Evolutionary conservation across 2,329 filamentous ascomycete genomes (phyloP).

Genomic region (Hypocreales sp.): DNA sequence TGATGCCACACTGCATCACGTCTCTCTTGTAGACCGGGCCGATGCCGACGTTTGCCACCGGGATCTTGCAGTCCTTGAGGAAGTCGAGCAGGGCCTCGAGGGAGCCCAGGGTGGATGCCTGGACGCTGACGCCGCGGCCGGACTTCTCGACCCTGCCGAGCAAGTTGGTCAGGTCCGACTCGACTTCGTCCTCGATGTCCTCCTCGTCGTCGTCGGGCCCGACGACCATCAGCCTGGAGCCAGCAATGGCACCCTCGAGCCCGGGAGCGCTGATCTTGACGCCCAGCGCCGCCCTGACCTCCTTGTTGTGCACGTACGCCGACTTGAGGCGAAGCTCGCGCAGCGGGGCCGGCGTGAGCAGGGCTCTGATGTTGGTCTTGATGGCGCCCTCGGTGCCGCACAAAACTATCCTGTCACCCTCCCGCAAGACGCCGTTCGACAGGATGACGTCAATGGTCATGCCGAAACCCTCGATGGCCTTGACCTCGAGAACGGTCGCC

Average conservation of each 20-base stretch:
- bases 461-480: constrained; percentile 96
- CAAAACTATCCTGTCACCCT: constrained; percentile 87
- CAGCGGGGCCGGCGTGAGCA: constrained; percentile 83
- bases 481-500: constrained; percentile 95
- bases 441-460: constrained; percentile 97
- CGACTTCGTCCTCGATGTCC: constrained; percentile 90
- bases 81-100: constrained; percentile 94
- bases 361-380: constrained; percentile 82
- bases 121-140: constrained; percentile 88
- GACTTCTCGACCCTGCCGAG: constrained; percentile 85
- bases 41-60: constrained; percentile 92
- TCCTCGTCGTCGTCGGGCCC: constrained; percentile 94
- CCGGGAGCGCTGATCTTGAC: constrained; percentile 97
- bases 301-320: constrained; percentile 95
- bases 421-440: constrained; percentile 85
- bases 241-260: constrained; percentile 89
- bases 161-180: constrained; percentile 81
- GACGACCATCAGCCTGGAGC: constrained; percentile 85
- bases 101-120: constrained; percentile 93
- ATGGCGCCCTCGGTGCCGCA: constrained; percentile 97
- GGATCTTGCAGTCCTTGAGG: constrained; percentile 90
- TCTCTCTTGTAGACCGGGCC: constrained; percentile 97
- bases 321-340: constrained; percentile 93
- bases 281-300: constrained; percentile 95
- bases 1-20: constrained; percentile 86